These are phyloP conservation scores for Fusarium chaquense DNA, from an alignment of 2,329 filamentous ascomycete species.

Conservation along the genomic window DNA sequence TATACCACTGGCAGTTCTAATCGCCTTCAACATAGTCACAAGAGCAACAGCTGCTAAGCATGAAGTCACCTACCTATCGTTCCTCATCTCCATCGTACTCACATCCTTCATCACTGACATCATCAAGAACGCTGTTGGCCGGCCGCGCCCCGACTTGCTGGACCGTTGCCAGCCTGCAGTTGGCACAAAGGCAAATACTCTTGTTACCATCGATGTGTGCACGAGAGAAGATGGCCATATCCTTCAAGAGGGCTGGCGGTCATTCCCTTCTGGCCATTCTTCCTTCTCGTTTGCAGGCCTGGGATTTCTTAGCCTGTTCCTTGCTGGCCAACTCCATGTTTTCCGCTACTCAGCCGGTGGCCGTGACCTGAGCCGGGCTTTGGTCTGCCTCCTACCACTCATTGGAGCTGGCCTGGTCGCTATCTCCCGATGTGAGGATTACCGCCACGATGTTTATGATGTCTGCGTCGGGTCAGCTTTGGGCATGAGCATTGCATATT, in stretches of 20 bases:
- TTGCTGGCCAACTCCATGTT: conserved; percentile 74
- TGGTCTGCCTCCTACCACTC: conserved; percentile 69
- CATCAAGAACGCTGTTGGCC: conserved; percentile 88
- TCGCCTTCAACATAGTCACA: conserved; percentile 72
- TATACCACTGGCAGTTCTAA: conserved; percentile 75
- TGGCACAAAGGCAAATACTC: conserved; percentile 60
- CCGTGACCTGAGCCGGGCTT: conserved; percentile 66
- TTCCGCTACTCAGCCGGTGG: conserved; percentile 60
- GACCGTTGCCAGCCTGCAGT: conserved; percentile 81
- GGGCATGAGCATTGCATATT: conserved; percentile 71
- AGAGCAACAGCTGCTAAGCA: conserved; percentile 79
- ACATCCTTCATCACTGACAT: conserved; percentile 88
- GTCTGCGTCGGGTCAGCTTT: conserved; percentile 71
- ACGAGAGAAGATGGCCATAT: conserved; percentile 76
- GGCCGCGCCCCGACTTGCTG: conserved; percentile 73
- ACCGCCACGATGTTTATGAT: conserved; percentile 78
- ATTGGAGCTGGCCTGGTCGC: conserved; percentile 75
- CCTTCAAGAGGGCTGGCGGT: conserved; percentile 86
- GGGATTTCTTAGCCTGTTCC: conserved; percentile 77
- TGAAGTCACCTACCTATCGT: conserved; percentile 86
- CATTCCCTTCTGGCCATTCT: conserved; percentile 84
- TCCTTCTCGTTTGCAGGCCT: conserved; percentile 84
- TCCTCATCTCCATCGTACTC: conserved; percentile 80
- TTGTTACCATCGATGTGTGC: conserved; percentile 77
- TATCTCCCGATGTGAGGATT: conserved; percentile 76